Conservation (phyloP, 2,329 filamentous ascomycete genomes). For the Colletotrichum chrysophilum region DNA sequence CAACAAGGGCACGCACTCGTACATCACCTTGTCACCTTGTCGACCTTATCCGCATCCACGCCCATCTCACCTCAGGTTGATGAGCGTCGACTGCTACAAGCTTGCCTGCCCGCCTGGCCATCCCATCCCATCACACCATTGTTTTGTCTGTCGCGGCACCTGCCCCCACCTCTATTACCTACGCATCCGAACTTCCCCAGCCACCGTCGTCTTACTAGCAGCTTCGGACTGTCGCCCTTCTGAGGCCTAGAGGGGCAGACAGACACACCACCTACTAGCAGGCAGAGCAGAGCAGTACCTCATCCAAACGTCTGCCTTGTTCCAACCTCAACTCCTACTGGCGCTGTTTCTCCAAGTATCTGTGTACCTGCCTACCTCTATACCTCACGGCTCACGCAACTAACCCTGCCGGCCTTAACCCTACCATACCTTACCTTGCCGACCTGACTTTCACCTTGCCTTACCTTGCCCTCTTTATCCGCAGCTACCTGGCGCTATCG, state of each 20-base stretch:
- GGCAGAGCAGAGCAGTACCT: background rate
- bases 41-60: constrained; percentile 12
- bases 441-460: background rate
- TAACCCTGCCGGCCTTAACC: background rate
- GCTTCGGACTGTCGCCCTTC: background rate
- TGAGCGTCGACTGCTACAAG: background rate
- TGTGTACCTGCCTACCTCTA: background rate
- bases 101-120: background rate
- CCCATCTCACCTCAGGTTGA: constrained; percentile 13
- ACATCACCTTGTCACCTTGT: background rate
- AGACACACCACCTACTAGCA: background rate
- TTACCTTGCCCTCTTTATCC: constrained; percentile 5
- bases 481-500: constrained; percentile 12
- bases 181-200: constrained; percentile 19
- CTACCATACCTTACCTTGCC: background rate
- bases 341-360: background rate
- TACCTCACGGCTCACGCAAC: background rate
- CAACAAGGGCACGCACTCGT: background rate
- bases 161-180: constrained; percentile 17
- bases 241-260: background rate
- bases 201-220: background rate
- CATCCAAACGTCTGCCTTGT: background rate
- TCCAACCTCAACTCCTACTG: background rate
- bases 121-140: constrained; percentile 19
- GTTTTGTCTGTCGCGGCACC: constrained; percentile 2